Evolutionary conservation across 106 monocot species (phyloP), one percentile per base, ranked within the genome.

Genomic region (Triglochin maritima): DNA sequence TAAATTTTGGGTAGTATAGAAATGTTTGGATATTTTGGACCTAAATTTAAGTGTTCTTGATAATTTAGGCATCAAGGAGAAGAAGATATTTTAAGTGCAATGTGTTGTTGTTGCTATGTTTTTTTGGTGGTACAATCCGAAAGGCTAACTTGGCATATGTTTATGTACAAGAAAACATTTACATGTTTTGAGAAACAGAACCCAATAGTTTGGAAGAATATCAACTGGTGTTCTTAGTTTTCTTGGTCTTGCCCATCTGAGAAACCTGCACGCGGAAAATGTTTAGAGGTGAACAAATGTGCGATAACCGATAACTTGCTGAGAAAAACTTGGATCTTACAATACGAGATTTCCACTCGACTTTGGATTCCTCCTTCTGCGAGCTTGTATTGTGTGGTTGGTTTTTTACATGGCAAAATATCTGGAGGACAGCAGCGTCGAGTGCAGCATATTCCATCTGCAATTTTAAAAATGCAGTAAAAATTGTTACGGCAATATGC

Each of bases 371-470:
- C 50, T 70, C 81, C 10, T 56, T 72, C 51, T 74, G 17, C 14
- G 8, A 53, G 45, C 50, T 68, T 43, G 59, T 56, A 47, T 78
- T 64, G 3, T 80, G 68, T 61, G 80, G 72, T 57, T 86, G 85
- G 15, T 50, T 69, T 16, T 69, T 55, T 29, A 84, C 67, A 71
- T 84, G 86, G 71, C 69, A 80, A 66, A 98, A 98, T 79, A 98
- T 98, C 71, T 78, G 72, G 6, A 98, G 88, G 56, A 98, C 91
- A 49, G 64, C 88, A 50, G 96, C 91, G 82, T 98, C 96, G 59
- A 98, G 86, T 47, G 96, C 96, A 48, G 96, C 96, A 76, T 98
- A 98, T 73, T 91, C 96, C 57, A 91, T 86, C 90, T 95, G 69
- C 75, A 86, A 7, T 47, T 57, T 46, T 49, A 63, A 5, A 53